Evolutionary conservation across 805 yeast genomes (phyloP).

Genomic region (Nakazawaea pomicola): DNA sequence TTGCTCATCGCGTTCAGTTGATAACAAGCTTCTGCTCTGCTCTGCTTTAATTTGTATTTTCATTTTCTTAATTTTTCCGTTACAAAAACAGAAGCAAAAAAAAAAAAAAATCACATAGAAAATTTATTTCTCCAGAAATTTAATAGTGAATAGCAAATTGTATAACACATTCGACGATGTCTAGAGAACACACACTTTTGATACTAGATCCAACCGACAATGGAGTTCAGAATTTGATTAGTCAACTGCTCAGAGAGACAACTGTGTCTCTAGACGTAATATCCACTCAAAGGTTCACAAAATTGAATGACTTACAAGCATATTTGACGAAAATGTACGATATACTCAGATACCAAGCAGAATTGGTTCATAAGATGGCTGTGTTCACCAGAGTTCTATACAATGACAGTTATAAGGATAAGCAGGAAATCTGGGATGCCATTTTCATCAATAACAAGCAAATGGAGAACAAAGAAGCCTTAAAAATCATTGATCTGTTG

Average conservation of each 20-base stretch:
- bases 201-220: conserved; percentile 4
- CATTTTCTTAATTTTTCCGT: background rate
- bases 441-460: conserved; percentile 7
- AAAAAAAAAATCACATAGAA: background rate
- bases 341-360: conserved; percentile 18
- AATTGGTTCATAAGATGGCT: conserved; percentile 5
- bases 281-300: conserved; percentile 19
- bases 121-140: background rate
- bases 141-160: too few species aligned
- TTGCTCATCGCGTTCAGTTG: conserved; percentile 2
- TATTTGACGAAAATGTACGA: conserved; percentile 28
- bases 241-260: conserved; percentile 7
- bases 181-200: conserved; percentile 4
- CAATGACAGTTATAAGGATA: conserved; percentile 11
- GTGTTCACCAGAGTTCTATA: conserved; percentile 16
- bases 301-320: conserved; percentile 23
- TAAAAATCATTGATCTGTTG: background rate
- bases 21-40: background rate
- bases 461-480: conserved; percentile 4
- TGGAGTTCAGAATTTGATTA: conserved; percentile 7
- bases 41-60: background rate
- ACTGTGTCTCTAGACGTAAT: conserved; percentile 20
- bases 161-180: background rate
- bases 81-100: background rate
- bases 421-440: conserved; percentile 9